These are phyloP conservation scores for Hortaea werneckii DNA, from an alignment of 2,329 filamentous ascomycete genomes.

Conservation along the genomic window DNA sequence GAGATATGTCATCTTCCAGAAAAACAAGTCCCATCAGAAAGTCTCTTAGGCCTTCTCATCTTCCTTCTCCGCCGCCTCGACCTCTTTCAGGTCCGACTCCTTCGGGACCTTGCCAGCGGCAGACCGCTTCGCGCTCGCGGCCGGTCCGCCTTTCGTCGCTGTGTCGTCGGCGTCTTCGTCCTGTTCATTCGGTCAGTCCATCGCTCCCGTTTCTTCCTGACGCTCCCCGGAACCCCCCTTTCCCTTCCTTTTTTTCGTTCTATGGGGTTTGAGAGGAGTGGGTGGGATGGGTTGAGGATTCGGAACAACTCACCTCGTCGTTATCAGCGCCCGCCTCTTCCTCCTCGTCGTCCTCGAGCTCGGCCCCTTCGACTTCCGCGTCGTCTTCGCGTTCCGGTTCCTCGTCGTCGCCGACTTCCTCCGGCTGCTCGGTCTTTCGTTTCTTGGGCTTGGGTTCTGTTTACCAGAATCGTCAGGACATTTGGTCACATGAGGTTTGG, in stretches of 20 bases:
- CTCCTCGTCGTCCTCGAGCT: conserved; percentile 12
- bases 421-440: conserved; percentile 18
- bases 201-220: no score
- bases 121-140: conserved; percentile 18
- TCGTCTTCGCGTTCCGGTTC: conserved; percentile 8
- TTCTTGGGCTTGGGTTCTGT: conserved; percentile 20
- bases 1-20: no score
- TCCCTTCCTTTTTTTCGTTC: no score
- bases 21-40: no score
- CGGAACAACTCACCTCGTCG: conserved; percentile 11
- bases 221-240: no score
- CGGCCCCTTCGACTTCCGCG: conserved; percentile 11
- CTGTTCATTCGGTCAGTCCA: background rate
- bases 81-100: conserved; percentile 19
- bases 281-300: background rate
- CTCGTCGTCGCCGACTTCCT: conserved; percentile 12
- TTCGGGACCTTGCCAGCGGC: conserved; percentile 22
- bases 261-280: no score
- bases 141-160: conserved; percentile 16
- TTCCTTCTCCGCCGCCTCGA: conserved; percentile 15
- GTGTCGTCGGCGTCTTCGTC: conserved; percentile 17
- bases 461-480: background rate
- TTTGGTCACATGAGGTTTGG: background rate
- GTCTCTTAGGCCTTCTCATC: background rate
- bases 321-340: conserved; percentile 6